Base-by-base conservation (phyloP, 257 asterid genomes). In the Phtheirospermum japonicum region DNA sequence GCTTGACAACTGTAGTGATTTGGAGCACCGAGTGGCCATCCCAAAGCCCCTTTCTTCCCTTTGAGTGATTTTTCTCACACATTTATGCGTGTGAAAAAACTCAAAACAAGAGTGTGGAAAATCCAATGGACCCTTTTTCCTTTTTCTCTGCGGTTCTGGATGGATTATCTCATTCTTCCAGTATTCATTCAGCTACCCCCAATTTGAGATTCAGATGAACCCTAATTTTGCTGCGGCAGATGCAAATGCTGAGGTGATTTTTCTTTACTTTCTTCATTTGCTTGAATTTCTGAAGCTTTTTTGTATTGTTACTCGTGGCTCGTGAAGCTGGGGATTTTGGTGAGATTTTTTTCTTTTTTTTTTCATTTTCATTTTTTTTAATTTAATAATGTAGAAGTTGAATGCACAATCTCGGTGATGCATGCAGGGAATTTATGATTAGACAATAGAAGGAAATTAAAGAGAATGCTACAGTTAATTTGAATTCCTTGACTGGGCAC, bases 1-100 rank as follows among this genome's bases (percentile, higher is more conserved):
- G 75, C 71, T 68, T 76, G 78, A 62, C 76, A 74, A 70, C 74
- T 67, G 73, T 77, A 32, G 59, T 68, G 60, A 58, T 55, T 80
- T 55, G 39, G 58, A 68, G 72, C 76, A 69, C 72, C 26, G n/a
- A n/a, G n/a, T n/a, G n/a, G n/a, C n/a, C n/a, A n/a, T n/a, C n/a
- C 60, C 79, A 9, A 66, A 79, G 59, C 73, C 53, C 52, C 42
- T 9, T 6, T 13, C 17, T 12, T 32, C 19, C 63, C n/a, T n/a
- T n/a, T 62, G 48, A 58, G 45, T 61, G 12, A 12, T 61, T 54
- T 37, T 18, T 19, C 48, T 16, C 76, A 56, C 74, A 36, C 56
- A 50, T 62, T 37, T 48, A 60, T 52, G 80, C 70, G 69, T 62
- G 65, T 51, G 65, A 52, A n/a, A n/a, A n/a, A n/a, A n/a, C n/a